Conservation (phyloP, 768 basidiomycete genomes). For the Rhodotorula toruloides region DNA sequence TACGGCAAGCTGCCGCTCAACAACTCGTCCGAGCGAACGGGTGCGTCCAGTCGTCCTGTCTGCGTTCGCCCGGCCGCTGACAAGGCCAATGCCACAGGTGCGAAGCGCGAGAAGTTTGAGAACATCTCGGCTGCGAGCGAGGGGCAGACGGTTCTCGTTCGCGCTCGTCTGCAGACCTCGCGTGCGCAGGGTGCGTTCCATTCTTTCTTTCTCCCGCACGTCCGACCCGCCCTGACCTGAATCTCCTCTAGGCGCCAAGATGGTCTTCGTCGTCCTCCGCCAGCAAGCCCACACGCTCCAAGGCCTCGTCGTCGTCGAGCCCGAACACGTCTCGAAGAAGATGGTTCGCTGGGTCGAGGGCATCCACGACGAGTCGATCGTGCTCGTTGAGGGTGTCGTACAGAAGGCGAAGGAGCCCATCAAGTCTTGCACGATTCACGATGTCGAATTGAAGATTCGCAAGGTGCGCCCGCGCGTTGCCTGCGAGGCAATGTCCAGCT, state of each 20-base stretch:
- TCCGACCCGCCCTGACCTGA: constrained; percentile 17
- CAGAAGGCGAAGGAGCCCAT: constrained; percentile 74
- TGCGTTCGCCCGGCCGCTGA: not conserved
- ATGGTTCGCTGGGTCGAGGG: constrained; percentile 90
- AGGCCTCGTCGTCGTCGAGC: constrained; percentile 66
- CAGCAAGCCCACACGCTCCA: constrained; percentile 83
- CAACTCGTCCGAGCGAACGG: constrained; percentile 73
- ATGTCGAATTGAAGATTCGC: constrained; percentile 77
- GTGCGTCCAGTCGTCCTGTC: constrained; percentile 40
- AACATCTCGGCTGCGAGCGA: constrained; percentile 60
- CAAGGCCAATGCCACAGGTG: constrained; percentile 42
- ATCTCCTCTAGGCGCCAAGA: constrained; percentile 64
- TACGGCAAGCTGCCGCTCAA: constrained; percentile 86
- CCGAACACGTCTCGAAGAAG: constrained; percentile 81
- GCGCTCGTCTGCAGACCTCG: constrained; percentile 84
- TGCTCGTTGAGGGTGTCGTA: constrained; percentile 79
- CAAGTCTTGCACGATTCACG: constrained; percentile 80
- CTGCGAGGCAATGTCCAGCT: not conserved
- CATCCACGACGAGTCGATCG: constrained; percentile 78
- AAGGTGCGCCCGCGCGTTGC: constrained; percentile 56
- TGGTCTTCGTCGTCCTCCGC: constrained; percentile 87
- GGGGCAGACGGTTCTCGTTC: constrained; percentile 71
- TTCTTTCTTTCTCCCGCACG: not conserved
- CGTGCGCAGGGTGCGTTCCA: constrained; percentile 63
- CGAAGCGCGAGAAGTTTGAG: constrained; percentile 61